A percentile compares a stretch with the other conserved stretches of the same genome.
These are phyloP conservation scores for Pleurotus sapidus DNA, from an alignment of 768 basidiomycete species.

Conservation along the genomic window DNA sequence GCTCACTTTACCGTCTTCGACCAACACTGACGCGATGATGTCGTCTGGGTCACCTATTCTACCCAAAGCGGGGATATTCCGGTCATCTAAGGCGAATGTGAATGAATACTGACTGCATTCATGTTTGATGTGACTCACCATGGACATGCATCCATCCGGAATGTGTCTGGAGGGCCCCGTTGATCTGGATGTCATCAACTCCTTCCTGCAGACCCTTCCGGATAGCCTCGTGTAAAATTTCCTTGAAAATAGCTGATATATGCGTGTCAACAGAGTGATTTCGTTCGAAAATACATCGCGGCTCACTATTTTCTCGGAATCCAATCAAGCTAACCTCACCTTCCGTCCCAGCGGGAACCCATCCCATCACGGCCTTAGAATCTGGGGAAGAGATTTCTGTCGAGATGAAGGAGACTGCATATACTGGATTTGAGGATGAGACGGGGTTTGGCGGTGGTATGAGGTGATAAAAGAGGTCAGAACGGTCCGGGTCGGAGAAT, in stretches of 20 bases:
- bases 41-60: slow-evolving; percentile 84
- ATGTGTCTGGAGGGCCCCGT: slow-evolving; percentile 61
- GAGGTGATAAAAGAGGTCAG: slow-evolving; percentile 71
- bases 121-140: slow-evolving; percentile 25
- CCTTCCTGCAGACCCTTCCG: slow-evolving; percentile 50
- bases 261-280: not conserved
- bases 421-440: slow-evolving; percentile 44
- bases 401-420: slow-evolving; percentile 64
- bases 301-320: slow-evolving; percentile 70
- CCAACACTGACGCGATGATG: slow-evolving; percentile 74
- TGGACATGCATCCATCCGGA: slow-evolving; percentile 90
- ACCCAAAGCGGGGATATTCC: slow-evolving; percentile 72
- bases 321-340: slow-evolving; percentile 56
- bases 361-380: slow-evolving; percentile 61
- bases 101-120: not conserved
- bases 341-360: slow-evolving; percentile 53
- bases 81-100: slow-evolving; percentile 44
- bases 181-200: slow-evolving; percentile 63
- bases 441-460: slow-evolving; percentile 50
- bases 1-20: slow-evolving; percentile 62
- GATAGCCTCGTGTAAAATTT: slow-evolving; percentile 59
- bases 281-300: too few species aligned
- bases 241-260: slow-evolving; percentile 52
- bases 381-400: slow-evolving; percentile 38
- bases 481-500: slow-evolving; percentile 53